phyloP scores from a whole-genome alignment of 192 early-diverging fungal species.

The Backusella westeae region DNA sequence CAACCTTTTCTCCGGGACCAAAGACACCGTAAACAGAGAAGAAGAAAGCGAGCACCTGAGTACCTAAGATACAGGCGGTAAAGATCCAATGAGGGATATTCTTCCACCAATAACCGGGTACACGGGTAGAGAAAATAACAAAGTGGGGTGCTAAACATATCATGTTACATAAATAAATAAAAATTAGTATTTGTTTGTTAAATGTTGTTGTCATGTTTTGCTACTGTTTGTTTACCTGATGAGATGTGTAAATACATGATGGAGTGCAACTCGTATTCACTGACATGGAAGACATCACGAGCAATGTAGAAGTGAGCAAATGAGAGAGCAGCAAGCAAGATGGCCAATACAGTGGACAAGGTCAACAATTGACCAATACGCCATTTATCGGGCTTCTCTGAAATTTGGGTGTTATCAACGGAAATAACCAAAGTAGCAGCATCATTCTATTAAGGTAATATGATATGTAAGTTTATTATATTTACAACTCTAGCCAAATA shows the following conservation, averaged over 20 bases:
- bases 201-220: neutral
- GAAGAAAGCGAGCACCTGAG: slow-evolving; percentile 87
- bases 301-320: slow-evolving; percentile 84
- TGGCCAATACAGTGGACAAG: slow-evolving; percentile 73
- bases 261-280: slow-evolving; percentile 58
- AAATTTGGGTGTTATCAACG: slow-evolving; percentile 89
- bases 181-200: neutral
- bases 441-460: slow-evolving; percentile 57
- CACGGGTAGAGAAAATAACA: slow-evolving; percentile 84
- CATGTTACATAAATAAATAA: neutral
- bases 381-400: slow-evolving; percentile 89
- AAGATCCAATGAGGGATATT: slow-evolving; percentile 70
- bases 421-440: slow-evolving; percentile 87
- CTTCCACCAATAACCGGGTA: slow-evolving; percentile 78
- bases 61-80: slow-evolving; percentile 65
- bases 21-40: slow-evolving; percentile 67
- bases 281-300: slow-evolving; percentile 53
- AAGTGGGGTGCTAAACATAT: slow-evolving; percentile 64
- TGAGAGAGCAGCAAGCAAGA: slow-evolving; percentile 71
- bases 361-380: slow-evolving; percentile 85
- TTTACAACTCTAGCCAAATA: neutral
- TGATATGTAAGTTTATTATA: neutral
- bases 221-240: slow-evolving; percentile 39
- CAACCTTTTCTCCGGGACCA: slow-evolving; percentile 37
- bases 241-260: slow-evolving; percentile 94